Percentiles rank a stretch among this genome's conserved stretches.
Conservation (phyloP, 2,329 filamentous ascomycete genomes). For the Aspergillus sp. region DNA sequence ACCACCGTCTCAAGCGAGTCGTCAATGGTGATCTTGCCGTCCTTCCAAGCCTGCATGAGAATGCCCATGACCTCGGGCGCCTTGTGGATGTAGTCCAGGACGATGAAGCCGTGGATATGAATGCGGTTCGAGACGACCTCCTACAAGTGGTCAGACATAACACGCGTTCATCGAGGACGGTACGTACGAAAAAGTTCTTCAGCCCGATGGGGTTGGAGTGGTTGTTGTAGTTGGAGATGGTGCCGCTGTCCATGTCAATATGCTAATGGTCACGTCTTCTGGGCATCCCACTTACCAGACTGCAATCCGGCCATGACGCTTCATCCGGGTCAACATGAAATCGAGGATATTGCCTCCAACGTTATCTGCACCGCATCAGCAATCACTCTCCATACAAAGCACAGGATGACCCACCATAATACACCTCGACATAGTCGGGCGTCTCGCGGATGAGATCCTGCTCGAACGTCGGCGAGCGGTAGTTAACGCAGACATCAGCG, state of each 20-base stretch:
- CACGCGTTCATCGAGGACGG: neutral
- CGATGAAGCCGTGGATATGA: constrained; percentile 19
- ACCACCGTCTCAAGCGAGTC: constrained; percentile 50
- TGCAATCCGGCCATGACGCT: constrained; percentile 16
- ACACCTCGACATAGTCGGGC: constrained; percentile 52
- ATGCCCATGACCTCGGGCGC: constrained; percentile 19
- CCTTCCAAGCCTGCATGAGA: constrained; percentile 34
- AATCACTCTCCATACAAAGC: neutral
- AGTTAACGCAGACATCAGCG: constrained; percentile 56
- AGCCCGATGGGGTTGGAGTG: constrained; percentile 8
- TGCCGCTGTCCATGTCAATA: constrained; percentile 15
- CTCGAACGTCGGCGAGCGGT: constrained; percentile 49
- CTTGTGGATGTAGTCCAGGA: constrained; percentile 21
- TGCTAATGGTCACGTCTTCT: neutral
- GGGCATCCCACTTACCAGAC: constrained; percentile 13
- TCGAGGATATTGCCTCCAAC: constrained; percentile 51
- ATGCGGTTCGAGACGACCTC: constrained; percentile 18
- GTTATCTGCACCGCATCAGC: constrained; percentile 33
- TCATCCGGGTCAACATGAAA: constrained; percentile 23
- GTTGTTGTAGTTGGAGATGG: constrained; percentile 22
- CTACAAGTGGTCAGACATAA: neutral
- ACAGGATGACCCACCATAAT: constrained; percentile 33
- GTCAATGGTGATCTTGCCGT: constrained; percentile 48
- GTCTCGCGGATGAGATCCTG: constrained; percentile 49
- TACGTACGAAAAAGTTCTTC: constrained; percentile 20